Evolutionary conservation across 2,329 filamentous ascomycete species (phyloP), one percentile per base, ranked within the genome.

Genomic region (Polytolypa hystricis): DNA sequence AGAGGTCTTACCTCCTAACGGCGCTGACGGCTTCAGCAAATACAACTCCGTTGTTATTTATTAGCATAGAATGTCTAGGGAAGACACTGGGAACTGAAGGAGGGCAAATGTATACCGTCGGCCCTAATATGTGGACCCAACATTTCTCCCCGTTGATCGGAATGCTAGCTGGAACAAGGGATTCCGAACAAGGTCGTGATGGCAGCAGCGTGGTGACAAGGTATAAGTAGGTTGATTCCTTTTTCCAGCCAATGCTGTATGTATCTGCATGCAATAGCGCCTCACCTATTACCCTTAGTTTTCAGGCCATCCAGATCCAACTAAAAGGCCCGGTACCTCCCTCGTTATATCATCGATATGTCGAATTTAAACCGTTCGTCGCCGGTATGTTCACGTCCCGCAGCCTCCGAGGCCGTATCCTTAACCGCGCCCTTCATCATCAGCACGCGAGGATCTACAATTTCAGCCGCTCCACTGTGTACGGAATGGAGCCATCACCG

Each of bases 271-370:
- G 2, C 15, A 23, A 17, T 23, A 20, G 3, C 7, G n/a, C 17
- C 25, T 26, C 21, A 30, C n/a, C n/a, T n/a, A n/a, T n/a, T n/a
- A 31, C 33, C 16, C 52, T 48, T 50, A 87, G 83, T 58, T 96
- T 96, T 61, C 87, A 94, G 68, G 84, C 89, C 26, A 87, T 85
- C 55, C 82, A 95, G 57, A 78, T 95, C 51, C 89, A 95, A 56
- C 71, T 96, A 5, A 69, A 73, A 30, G 89, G 89, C 0, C 89
- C 89, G 0, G 80, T 91, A 0, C 87, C 89, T 0, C 66, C 75
- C 2, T 68, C 77, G 43, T 67, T 96, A 21, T 94, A 94, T 57
- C 87, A 95, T 56, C 81, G 86, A 47, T 96, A 82, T 53, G 87
- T 95, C 39, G 87, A 93, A 56, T 95, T 95, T 61, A 81, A 78